Evolutionary conservation across 192 early-diverging fungal genomes (phyloP), one percentile per base, ranked within the genome.

Genomic region (Gryganskiella cystojenkinii): DNA sequence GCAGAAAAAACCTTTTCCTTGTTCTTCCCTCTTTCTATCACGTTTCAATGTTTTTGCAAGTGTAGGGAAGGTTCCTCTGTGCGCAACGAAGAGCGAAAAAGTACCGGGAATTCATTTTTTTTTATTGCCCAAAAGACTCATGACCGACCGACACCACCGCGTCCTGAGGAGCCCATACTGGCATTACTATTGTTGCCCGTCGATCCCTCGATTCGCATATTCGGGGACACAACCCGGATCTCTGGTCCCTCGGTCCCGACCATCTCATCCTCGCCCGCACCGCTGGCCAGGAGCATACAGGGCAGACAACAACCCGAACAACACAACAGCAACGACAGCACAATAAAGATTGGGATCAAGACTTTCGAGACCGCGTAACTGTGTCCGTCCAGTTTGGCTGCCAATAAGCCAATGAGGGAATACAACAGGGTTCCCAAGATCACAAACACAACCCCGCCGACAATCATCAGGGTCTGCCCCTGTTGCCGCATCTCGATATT

Each of bases 341-440:
- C 84, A 51, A 90, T 75, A 71, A 93, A 93, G 20, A 90, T 75
- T 19, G 91, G 91, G 30, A 90, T 82, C 33, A 93, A 69, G 0
- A 91, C 83, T 59, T 82, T 64, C 0, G 85, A 85, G 74, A 91
- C 65, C 13, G 65, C 17, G n/a, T 57, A 57, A 1, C 25, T 42
- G 55, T 71, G 44, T 13, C 78, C 78, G 54, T 80, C 69, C 31
- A 80, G 31, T 25, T 58, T 66, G 40, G 61, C 63, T 3, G 78
- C 78, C 20, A 80, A 50, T 31, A 80, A 51, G 5, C 69, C 78
- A 25, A 72, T 37, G 10, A 80, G 34, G 8, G 69, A 67, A 47
- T 80, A 80, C 9, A 43, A 56, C 15, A 80, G 34, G 14, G 78
- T 11, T 42, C 68, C 81, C 27, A 87, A 61, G 6, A 88, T 66